Conservation (phyloP, 2,329 filamentous ascomycete genomes). For the Cryphonectria carpinicola region DNA sequence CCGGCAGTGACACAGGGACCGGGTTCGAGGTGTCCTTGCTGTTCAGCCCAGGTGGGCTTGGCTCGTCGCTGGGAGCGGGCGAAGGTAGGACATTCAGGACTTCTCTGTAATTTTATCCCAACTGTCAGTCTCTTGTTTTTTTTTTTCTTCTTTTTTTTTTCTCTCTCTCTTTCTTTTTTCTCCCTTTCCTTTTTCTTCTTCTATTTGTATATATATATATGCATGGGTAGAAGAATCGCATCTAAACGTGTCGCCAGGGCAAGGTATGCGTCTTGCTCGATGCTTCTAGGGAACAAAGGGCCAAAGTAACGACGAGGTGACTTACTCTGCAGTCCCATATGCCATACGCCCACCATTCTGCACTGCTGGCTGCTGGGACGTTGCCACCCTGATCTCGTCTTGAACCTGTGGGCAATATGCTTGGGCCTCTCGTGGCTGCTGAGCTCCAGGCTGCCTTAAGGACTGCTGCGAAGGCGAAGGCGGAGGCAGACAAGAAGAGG, state of each 20-base stretch:
- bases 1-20: constrained; percentile 33
- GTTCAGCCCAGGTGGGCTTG: constrained; percentile 49
- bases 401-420: neutral
- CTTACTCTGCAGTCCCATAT: neutral
- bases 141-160: too few species aligned
- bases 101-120: constrained; percentile 21
- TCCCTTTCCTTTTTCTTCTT: neutral
- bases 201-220: neutral
- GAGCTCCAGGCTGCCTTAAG: neutral
- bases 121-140: constrained; percentile 9
- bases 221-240: neutral
- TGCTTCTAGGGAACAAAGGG: neutral
- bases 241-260: too few species aligned
- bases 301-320: neutral
- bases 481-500: constrained; percentile 23
- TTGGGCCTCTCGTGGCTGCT: neutral
- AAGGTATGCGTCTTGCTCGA: neutral
- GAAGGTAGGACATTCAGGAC: constrained; percentile 55
- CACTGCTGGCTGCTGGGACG: neutral
- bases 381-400: neutral
- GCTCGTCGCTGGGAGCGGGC: constrained; percentile 65
- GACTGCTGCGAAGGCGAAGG: neutral
- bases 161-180: neutral
- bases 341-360: neutral
- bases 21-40: constrained; percentile 41